Base-by-base conservation (phyloP, 2,329 filamentous ascomycete genomes). In the Penicillium sp. region DNA sequence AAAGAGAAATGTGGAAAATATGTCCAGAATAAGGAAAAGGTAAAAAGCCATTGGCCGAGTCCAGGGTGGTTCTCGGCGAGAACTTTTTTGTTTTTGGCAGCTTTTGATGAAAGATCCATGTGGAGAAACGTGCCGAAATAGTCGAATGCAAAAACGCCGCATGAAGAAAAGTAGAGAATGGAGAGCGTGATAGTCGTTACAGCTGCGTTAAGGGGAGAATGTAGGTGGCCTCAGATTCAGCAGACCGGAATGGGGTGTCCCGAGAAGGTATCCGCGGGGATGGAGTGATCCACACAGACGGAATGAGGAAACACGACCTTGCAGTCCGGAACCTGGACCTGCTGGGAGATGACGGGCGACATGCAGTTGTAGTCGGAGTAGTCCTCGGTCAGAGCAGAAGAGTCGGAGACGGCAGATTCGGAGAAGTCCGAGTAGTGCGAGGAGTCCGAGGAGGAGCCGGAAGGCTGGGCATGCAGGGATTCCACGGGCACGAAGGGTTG, bases 351-450 rank as follows among this genome's bases (percentile, higher is more conserved):
- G 11, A 69, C 63, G 3, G 70, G 70, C 41, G 68, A 69, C 58
- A 70, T 63, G 41, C 64, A 72, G 41, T 71, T 66, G 39, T 67
- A 48, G 50, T 70, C 67, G 24, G 66, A 58, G 48, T 67, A 70
- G 43, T 71, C 69, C 57, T 73, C 70, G 22, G 71, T 72, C 50
- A 72, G 61, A 22, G 71, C 72, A 2, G 70, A 73, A 2, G 65
- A 63, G 47, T 71, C 71, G 13, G 71, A 74, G 39, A 69, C 60
- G n/a, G 68, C 72, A 7, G 71, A 71, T 50, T 69, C 65, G 44
- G 70, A 71, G 46, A 71, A 74, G 45, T 65, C 66, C 16, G 68
- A 70, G 55, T 69, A 70, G 35, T 69, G 58, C 20, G 66, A 68
- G 1, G 68, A 69, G 36, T 64, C 67, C 33, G 66, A 69, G 3